Percentiles rank a stretch among this genome's conserved stretches.
phyloP scores from a whole-genome alignment of 1,139 yeast genomes.

The Hansenula sp. region DNA sequence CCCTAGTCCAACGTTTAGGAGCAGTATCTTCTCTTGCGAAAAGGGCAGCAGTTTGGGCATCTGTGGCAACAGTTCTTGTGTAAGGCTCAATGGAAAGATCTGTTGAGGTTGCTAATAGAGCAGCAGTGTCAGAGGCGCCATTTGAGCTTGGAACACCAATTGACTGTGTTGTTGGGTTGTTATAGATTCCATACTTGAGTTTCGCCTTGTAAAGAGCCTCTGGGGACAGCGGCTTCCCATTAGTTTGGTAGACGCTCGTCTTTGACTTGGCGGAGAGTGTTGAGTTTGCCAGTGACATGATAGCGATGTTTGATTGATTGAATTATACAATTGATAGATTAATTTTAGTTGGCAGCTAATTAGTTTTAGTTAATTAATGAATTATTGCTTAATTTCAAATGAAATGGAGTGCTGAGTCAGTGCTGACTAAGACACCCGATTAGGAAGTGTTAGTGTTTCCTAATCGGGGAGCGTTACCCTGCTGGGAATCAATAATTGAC shows the following conservation, averaged over 20 bases:
- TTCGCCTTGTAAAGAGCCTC: slow-evolving; percentile 79
- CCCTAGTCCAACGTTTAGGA: slow-evolving; percentile 44
- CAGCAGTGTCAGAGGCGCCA: slow-evolving; percentile 70
- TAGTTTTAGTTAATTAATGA: too few relatives aligned
- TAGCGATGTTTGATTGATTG: not conserved
- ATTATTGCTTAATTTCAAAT: too few relatives aligned
- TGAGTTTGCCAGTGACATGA: slow-evolving; percentile 13
- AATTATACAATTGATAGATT: not conserved
- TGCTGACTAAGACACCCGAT: too few relatives aligned
- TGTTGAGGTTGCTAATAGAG: slow-evolving; percentile 64
- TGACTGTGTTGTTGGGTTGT: slow-evolving; percentile 62
- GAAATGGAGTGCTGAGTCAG: too few relatives aligned
- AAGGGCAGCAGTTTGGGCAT: slow-evolving; percentile 60
- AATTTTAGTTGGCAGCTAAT: too few relatives aligned
- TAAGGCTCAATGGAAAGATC: slow-evolving; percentile 64
- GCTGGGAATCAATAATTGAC: too few relatives aligned
- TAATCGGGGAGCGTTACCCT: too few relatives aligned
- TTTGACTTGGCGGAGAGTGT: slow-evolving; percentile 15
- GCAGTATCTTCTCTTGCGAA: slow-evolving; percentile 46
- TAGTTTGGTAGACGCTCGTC: slow-evolving; percentile 50
- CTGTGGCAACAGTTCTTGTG: slow-evolving; percentile 58
- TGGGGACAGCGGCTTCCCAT: slow-evolving; percentile 66
- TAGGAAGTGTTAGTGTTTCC: too few relatives aligned
- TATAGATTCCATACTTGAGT: slow-evolving; percentile 69
- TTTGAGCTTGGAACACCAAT: slow-evolving; percentile 56